These are phyloP conservation scores for Leccinum cinnamomeum DNA, from an alignment of 1,284 basidiomycete species.

Conservation along the genomic window DNA sequence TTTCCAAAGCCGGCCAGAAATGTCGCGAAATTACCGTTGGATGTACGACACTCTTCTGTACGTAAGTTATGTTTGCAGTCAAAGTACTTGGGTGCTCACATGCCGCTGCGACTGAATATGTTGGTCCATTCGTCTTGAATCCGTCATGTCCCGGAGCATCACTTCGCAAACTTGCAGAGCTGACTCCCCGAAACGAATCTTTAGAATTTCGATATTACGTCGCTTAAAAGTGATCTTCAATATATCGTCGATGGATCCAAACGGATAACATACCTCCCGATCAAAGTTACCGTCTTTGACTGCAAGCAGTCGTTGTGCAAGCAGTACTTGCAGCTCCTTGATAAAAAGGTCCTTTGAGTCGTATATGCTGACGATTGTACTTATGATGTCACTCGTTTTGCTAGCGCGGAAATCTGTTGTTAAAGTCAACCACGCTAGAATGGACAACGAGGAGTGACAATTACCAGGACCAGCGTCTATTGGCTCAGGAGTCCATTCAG, in stretches of 20 bases:
- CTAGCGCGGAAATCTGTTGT: constrained; percentile 80
- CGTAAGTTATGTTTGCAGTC: constrained; percentile 9
- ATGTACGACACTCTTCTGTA: constrained; percentile 53
- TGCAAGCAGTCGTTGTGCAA: constrained; percentile 80
- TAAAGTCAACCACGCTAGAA: constrained; percentile 8
- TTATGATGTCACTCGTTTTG: constrained; percentile 88
- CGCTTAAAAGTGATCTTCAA: constrained; percentile 50
- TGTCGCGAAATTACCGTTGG: constrained; percentile 89
- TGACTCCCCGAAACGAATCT: constrained; percentile 89
- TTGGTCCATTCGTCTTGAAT: constrained; percentile 84
- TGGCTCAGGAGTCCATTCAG: constrained; percentile 92
- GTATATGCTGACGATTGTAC: constrained; percentile 93
- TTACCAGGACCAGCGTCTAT: constrained; percentile 82
- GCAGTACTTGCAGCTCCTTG: constrained; percentile 86
- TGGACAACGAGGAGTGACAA: constrained; percentile 1
- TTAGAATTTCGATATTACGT: constrained; percentile 88
- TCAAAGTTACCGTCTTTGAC: constrained; percentile 82
- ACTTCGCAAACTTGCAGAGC: constrained; percentile 93
- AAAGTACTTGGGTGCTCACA: constrained; percentile 42
- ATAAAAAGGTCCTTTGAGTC: constrained; percentile 93
- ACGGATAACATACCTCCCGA: constrained; percentile 63
- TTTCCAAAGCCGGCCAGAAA: constrained; percentile 88
- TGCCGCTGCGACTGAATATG: constrained; percentile 74
- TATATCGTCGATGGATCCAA: not conserved
- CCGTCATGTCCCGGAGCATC: constrained; percentile 94